Evolutionary conservation across 495 filamentous ascomycete genomes (phyloP).

Genomic region (Gamarada debralockiae): DNA sequence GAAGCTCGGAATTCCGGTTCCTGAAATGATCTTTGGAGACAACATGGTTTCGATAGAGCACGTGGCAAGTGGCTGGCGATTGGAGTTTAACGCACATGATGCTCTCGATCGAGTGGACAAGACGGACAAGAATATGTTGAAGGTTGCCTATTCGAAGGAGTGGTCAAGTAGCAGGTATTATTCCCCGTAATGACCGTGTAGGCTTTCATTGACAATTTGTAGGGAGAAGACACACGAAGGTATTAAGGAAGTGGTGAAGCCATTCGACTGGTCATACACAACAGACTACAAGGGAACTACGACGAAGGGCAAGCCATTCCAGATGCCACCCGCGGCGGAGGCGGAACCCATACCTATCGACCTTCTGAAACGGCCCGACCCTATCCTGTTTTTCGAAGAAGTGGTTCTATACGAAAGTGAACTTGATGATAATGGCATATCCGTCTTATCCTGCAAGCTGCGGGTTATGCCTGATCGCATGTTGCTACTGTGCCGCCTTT

Average conservation of each 20-base stretch:
- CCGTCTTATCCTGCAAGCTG: constrained; percentile 81
- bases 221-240: constrained; percentile 82
- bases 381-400: constrained; percentile 92
- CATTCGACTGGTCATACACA: constrained; percentile 97
- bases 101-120: constrained; percentile 91
- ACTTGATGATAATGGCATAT: constrained; percentile 94
- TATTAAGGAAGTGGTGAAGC: constrained; percentile 89
- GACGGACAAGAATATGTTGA: constrained; percentile 81
- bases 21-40: constrained; percentile 99
- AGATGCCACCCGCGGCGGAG: constrained; percentile 15
- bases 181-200: not conserved
- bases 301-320: constrained; percentile 17
- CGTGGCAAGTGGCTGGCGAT: constrained; percentile 60
- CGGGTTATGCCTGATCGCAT: constrained; percentile 87
- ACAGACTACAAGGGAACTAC: constrained; percentile 78
- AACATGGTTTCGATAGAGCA: constrained; percentile 78
- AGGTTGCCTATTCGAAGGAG: constrained; percentile 85
- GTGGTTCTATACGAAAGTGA: constrained; percentile 96
- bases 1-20: constrained; percentile 76
- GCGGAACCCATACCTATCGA: constrained; percentile 71
- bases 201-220: constrained; percentile 20
- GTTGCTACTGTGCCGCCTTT: constrained; percentile 81
- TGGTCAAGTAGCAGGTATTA: constrained; percentile 76
- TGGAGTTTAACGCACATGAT: constrained; percentile 79
- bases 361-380: constrained; percentile 77